Evolutionary conservation across 1,284 basidiomycete species (phyloP).

Genomic region (Xerocomus minutiporus): DNA sequence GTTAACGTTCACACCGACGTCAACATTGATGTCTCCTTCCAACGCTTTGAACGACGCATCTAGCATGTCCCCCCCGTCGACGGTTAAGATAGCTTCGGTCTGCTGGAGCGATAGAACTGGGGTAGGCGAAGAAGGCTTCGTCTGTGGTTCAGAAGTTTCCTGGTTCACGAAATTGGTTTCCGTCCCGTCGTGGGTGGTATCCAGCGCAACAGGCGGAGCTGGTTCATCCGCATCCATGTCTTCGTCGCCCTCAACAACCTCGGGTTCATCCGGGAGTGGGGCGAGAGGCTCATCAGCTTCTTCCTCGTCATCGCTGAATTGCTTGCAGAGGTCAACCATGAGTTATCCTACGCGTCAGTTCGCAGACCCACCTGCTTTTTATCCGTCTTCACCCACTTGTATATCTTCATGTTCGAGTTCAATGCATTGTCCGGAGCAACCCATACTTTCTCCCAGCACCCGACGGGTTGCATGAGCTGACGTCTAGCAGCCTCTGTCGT

Average conservation of each 20-base stretch:
- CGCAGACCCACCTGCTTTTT: slow-evolving; percentile 56
- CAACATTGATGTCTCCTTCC: slow-evolving; percentile 38
- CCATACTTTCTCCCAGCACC: slow-evolving; percentile 74
- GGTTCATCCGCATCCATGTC: slow-evolving; percentile 65
- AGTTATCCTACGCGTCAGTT: slow-evolving; percentile 1
- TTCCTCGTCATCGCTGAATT: slow-evolving; percentile 78
- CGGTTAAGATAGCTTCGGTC: slow-evolving; percentile 29
- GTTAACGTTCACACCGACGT: slow-evolving; percentile 21
- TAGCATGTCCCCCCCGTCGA: slow-evolving; percentile 38
- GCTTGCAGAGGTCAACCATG: slow-evolving; percentile 38
- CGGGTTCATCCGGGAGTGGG: slow-evolving; percentile 69
- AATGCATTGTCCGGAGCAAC: slow-evolving; percentile 49
- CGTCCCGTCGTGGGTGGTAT: slow-evolving; percentile 29
- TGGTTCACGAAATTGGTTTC: slow-evolving; percentile 32
- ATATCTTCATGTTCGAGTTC: slow-evolving; percentile 59
- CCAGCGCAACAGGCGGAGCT: slow-evolving; percentile 46
- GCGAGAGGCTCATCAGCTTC: slow-evolving; percentile 70
- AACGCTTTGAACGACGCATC: slow-evolving; percentile 48
- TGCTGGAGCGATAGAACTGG: slow-evolving; percentile 38
- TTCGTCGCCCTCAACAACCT: slow-evolving; percentile 56
- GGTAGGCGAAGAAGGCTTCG: slow-evolving; percentile 61
- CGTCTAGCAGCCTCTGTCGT: slow-evolving; percentile 73
- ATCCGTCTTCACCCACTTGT: slow-evolving; percentile 72
- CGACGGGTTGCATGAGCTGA: slow-evolving; percentile 76
- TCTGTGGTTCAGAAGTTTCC: slow-evolving; percentile 40